Base-by-base conservation (phyloP, 129 eudicot species). In the Lactuca sativa region DNA sequence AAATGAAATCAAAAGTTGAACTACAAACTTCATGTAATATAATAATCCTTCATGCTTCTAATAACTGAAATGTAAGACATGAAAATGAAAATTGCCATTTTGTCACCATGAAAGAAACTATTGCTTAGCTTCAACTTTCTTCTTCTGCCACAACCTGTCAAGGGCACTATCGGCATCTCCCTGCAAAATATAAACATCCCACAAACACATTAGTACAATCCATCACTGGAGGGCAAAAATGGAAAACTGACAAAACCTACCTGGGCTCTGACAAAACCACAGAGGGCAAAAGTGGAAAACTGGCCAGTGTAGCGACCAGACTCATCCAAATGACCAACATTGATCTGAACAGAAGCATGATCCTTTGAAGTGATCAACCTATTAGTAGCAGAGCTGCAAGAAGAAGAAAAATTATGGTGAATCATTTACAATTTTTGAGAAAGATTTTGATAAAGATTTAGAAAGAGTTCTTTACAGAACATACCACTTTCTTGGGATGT, bases 111-210 rank as follows among this genome's bases (percentile, higher is more conserved):
- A 3, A 25, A 25, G 5, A 31, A 34, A 21, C 66, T 85, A 74
- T 54, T 85, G 95, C 36, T 72, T 74, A 59, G 69, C 63, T 62
- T 85, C 86, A 72, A 41, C 81, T 48, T 84, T 85, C 86, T 85
- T 85, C 88, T 85, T 88, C 75, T 85, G 90, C 95, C 95, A 88
- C 69, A 88, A 75, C 74, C 90, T 86, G 62, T 85, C 95, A 3
- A 88, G 76, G 2, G 90, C 95, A 80, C 95, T 88, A 81, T 88
- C 95, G 17, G 95, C 95, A 88, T 88, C 95, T 33, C 91, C 91
- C 91, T 86, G 70, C 21, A 34, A 15, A 51, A 21, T 21, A 14
- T 9, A 2, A 7, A 1, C 37, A 1, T 51, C 7, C 10, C 13
- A 18, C 18, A 32, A 13, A 4, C 15, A 3, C 44, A 72, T 56